Conservation (phyloP, 2,329 filamentous ascomycete genomes). For the Aureobasidium namibiae region DNA sequence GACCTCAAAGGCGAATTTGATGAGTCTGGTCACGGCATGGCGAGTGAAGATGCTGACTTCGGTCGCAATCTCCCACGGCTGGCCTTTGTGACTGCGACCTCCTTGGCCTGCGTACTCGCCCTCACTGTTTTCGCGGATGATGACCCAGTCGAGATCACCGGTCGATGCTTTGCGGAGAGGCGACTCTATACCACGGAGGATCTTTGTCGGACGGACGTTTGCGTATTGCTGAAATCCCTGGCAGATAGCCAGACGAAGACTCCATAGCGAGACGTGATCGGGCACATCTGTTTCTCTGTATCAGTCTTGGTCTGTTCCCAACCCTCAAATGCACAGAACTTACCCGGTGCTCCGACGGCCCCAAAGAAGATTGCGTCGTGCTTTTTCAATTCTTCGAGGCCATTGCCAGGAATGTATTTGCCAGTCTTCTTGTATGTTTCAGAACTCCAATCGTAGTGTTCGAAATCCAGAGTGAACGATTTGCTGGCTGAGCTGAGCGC, state of each 20-base stretch:
- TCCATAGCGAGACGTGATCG: slow-evolving; percentile 51
- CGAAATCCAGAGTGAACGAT: slow-evolving; percentile 54
- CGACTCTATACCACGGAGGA: slow-evolving; percentile 52
- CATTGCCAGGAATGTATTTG: slow-evolving; percentile 55
- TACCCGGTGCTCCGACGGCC: slow-evolving; percentile 55
- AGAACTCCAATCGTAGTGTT: slow-evolving; percentile 58
- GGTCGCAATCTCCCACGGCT: slow-evolving; percentile 53
- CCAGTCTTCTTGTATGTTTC: slow-evolving; percentile 58
- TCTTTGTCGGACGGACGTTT: slow-evolving; percentile 51
- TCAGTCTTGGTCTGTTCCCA: neutral
- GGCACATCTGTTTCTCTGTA: slow-evolving; percentile 36
- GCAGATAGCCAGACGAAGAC: slow-evolving; percentile 47
- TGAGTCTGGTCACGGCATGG: slow-evolving; percentile 49
- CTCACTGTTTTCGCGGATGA: slow-evolving; percentile 59
- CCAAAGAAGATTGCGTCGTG: slow-evolving; percentile 63
- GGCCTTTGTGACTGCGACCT: slow-evolving; percentile 50
- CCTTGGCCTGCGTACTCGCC: slow-evolving; percentile 60
- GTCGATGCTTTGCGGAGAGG: slow-evolving; percentile 46
- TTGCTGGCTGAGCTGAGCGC: slow-evolving; percentile 40
- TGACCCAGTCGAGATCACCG: slow-evolving; percentile 59
- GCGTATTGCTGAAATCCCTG: slow-evolving; percentile 50
- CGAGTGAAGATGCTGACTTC: slow-evolving; percentile 58
- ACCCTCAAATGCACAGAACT: neutral
- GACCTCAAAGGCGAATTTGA: slow-evolving; percentile 56
- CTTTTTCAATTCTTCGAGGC: slow-evolving; percentile 46